These are phyloP conservation scores for Verticillium dahliae DNA, from an alignment of 2,329 filamentous ascomycete species.

Conservation along the genomic window DNA sequence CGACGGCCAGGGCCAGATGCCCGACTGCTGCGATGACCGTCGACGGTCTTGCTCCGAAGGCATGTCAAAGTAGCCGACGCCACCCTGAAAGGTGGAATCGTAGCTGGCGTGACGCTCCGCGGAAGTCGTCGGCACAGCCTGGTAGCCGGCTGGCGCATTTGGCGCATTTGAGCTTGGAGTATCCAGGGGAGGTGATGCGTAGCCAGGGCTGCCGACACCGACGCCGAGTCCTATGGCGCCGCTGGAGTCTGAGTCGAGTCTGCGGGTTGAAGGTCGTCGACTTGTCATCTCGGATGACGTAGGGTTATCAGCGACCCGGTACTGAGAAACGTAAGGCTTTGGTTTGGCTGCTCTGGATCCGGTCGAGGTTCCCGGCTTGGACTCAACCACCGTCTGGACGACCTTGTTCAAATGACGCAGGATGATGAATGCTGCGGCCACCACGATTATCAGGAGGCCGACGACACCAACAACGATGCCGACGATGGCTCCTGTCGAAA, in stretches of 20 bases:
- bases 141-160: conserved; percentile 6
- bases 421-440: conserved; percentile 40
- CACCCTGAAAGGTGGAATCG: conserved; percentile 16
- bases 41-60: conserved; percentile 9
- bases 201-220: conserved; percentile 9
- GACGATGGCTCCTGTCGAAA: conserved; percentile 36
- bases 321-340: conserved; percentile 22
- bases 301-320: conserved; percentile 13
- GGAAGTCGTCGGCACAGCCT: conserved; percentile 8
- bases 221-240: not conserved
- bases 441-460: conserved; percentile 37
- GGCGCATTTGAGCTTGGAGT: conserved; percentile 4
- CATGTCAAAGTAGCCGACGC: conserved; percentile 22
- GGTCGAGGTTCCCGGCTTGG: conserved; percentile 23
- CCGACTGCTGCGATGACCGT: conserved; percentile 14
- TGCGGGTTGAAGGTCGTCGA: conserved; percentile 14
- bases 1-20: conserved; percentile 5
- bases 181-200: conserved; percentile 1
- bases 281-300: conserved; percentile 33
- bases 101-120: conserved; percentile 20
- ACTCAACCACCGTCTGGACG: conserved; percentile 27
- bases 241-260: conserved; percentile 8
- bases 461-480: conserved; percentile 48
- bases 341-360: not conserved
- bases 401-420: conserved; percentile 43